A percentile compares a stretch with the other conserved stretches of the same genome.
Conservation (phyloP, 1,139 yeast species). For the Blastobotrys persicus region DNA sequence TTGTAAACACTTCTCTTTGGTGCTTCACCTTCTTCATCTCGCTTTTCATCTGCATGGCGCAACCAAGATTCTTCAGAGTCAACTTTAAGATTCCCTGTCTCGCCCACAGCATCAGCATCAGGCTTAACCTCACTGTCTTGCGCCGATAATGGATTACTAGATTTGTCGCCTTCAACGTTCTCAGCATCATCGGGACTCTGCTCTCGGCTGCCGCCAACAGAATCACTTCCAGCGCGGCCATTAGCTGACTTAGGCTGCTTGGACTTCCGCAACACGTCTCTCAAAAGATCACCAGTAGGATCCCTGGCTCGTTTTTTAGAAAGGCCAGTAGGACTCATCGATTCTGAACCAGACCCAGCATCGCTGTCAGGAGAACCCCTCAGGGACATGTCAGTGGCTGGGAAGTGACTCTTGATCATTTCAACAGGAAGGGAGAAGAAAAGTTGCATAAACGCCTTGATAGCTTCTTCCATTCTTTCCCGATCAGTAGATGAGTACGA, state of each 20-base stretch:
- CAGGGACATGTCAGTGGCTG: conserved; percentile 19
- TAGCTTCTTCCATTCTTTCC: conserved; percentile 68
- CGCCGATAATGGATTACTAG: neutral
- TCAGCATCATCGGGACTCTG: conserved; percentile 33
- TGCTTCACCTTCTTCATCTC: conserved; percentile 20
- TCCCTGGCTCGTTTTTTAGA: conserved; percentile 43
- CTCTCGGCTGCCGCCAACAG: conserved; percentile 15
- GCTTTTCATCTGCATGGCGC: conserved; percentile 17
- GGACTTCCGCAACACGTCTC: conserved; percentile 68
- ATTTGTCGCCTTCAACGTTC: conserved; percentile 18
- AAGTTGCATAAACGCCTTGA: conserved; percentile 64
- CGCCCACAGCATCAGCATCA: conserved; percentile 12
- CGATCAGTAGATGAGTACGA: conserved; percentile 80
- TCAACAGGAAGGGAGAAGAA: conserved; percentile 56
- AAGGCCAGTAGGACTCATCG: conserved; percentile 23
- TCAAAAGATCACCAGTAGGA: conserved; percentile 55
- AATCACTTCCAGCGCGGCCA: conserved; percentile 13
- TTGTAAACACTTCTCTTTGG: conserved; percentile 52
- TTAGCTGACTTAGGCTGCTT: conserved; percentile 36
- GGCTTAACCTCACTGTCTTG: conserved; percentile 7
- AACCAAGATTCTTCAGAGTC: conserved; percentile 24
- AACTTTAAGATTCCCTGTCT: conserved; percentile 22
- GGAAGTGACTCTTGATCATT: conserved; percentile 24
- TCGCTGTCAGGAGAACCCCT: conserved; percentile 20
- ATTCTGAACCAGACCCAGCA: conserved; percentile 23